Evolutionary conservation across 805 yeast genomes (phyloP).

Genomic region (Torulaspora indica): DNA sequence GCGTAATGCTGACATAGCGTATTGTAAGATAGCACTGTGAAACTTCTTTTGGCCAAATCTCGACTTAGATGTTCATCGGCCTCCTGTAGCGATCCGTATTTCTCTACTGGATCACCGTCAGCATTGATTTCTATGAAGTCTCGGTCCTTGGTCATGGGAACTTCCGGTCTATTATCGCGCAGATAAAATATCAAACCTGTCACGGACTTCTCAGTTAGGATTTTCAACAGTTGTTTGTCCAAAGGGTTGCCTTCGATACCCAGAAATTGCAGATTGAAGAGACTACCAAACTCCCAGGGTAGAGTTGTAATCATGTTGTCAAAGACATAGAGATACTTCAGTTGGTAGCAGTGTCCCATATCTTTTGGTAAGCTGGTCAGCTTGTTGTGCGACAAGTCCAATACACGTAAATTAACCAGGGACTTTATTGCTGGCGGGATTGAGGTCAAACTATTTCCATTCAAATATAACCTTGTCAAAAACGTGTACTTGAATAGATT

Average conservation of each 20-base stretch:
- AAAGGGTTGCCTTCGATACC: slow-evolving; percentile 94
- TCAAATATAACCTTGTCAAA: slow-evolving; percentile 78
- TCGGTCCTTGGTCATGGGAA: slow-evolving; percentile 65
- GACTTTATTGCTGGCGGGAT: slow-evolving; percentile 66
- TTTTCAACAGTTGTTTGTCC: slow-evolving; percentile 56
- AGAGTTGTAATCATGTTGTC: slow-evolving; percentile 74
- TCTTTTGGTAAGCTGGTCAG: slow-evolving; percentile 74
- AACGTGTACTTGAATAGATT: slow-evolving; percentile 76
- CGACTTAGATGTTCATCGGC: slow-evolving; percentile 24
- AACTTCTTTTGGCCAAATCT: slow-evolving; percentile 38
- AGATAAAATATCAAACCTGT: slow-evolving; percentile 73
- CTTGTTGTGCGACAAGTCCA: slow-evolving; percentile 79
- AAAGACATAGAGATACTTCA: slow-evolving; percentile 78
- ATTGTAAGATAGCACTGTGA: slow-evolving; percentile 82
- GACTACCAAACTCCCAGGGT: slow-evolving; percentile 81
- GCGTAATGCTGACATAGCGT: slow-evolving; percentile 95
- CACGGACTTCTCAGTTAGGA: slow-evolving; percentile 77
- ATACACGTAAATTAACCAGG: slow-evolving; percentile 67
- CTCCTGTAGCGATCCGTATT: slow-evolving; percentile 32
- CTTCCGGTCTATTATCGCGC: slow-evolving; percentile 75
- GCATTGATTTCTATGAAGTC: slow-evolving; percentile 77
- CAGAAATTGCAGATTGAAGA: slow-evolving; percentile 76
- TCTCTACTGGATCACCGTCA: slow-evolving; percentile 56
- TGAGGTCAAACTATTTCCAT: slow-evolving; percentile 69
- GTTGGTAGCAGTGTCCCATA: slow-evolving; percentile 73